Evolutionary conservation across 2,329 filamentous ascomycete species (phyloP), one percentile per base, ranked within the genome.

Genomic region (Ilyonectria robusta): DNA sequence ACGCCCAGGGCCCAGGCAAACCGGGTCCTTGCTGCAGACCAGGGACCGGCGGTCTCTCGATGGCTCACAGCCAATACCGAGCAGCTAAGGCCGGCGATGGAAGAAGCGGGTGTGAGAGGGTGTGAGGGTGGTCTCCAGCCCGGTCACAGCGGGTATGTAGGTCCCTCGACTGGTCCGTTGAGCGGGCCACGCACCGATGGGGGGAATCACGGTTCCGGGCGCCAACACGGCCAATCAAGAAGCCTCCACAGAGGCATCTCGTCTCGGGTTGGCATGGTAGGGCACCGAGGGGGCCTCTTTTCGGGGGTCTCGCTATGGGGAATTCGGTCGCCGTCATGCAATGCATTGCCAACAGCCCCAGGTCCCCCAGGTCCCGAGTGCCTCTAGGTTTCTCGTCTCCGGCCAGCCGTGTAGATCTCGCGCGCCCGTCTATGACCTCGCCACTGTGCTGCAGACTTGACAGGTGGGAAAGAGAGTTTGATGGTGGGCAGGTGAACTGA

Each of bases 161-260:
- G 71, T 75, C 70, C 75, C 72, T 72, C 65, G 66, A 76, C 69
- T 73, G 73, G 72, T 67, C 73, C 58, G 65, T 66, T 60, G 59
- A 66, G 58, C 47, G 63, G 61, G 66, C 74, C 74, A 73, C 66
- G 68, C 40, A 69, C 70, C 71, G 67, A 72, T 71, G 73, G 70
- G 61, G 68, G 66, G 66, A 61, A 75, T 73, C 72, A 76, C 70
- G 63, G 66, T 74, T 68, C 67, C 69, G 71, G 78, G 79, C 79
- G 79, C 76, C 78, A 79, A 79, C 71, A 71, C 55, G 68, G 51
- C 79, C 79, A 81, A 81, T 81, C 75, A 80, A 54, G 59, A 67
- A 26, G 56, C 58, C 57, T 35, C 54, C 50, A 59, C 57, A 65
- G 55, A 57, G 62, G 66, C 71, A 67, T 66, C 58, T 50, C 42